Evolutionary conservation across 2,329 filamentous ascomycete species (phyloP), one percentile per base, ranked within the genome.

Genomic region (Parastagonospora avenae): DNA sequence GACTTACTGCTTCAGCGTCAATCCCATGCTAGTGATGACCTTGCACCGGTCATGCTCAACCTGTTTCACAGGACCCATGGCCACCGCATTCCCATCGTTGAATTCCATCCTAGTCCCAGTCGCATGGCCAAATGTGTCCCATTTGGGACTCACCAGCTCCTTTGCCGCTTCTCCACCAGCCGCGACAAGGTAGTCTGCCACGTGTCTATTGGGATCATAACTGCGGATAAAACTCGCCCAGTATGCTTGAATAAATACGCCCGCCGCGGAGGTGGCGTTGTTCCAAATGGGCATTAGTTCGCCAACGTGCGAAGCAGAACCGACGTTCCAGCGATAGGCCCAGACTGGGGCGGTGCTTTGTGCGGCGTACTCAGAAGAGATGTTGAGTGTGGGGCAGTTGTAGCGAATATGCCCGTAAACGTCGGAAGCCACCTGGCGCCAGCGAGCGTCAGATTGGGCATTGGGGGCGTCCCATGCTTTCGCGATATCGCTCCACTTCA

Each of bases 291-390:
- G 66, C 0, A 63, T 50, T 0, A 70, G 57, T 55, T 76, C 76
- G 1, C 68, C 70, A 1, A 77, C 67, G 38, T 76, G 70, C 2
- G 67, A 60, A 1, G 72, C 68, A 10, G 72, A 65, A 10, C 70
- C 74, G 2, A 81, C 76, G 38, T 81, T 78, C 71, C 76, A 81
- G 0, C 77, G 71, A 54, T 82, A 82, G 38, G 77, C 76, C 76
- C 78, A 82, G 6, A 74, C 72, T 1, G 66, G 57, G 8, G 50
- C 8, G 1, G 57, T 64, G 4, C 66, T 58, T 2, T 64, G 62
- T 15, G 64, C 63, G 1, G 72, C 66, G 35, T 64, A 71, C 1
- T 65, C 60, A 5, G 64, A 59, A 0, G 77, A 69, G 41, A 81
- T 74, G 38, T 71, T 70, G 38, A 79, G 74, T 1, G 72, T 74